Evolutionary conservation across 257 asterid species (phyloP), one percentile per base, ranked within the genome.

Genomic region (Fraxinus americana): DNA sequence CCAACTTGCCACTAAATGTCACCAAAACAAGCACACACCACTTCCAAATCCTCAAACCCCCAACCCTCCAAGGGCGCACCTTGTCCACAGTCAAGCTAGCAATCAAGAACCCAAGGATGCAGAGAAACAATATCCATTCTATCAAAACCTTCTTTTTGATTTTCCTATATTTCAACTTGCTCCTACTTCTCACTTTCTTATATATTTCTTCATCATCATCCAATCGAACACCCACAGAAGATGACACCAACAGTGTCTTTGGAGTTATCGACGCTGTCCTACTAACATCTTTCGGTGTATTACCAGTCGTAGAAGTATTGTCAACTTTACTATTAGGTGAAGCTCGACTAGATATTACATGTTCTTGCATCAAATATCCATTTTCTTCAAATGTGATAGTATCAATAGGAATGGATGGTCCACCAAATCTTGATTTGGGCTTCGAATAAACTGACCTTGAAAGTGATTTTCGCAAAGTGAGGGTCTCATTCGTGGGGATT

Each of bases 341-440:
- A 83, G 84, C 82, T 30, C 75, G 78, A 21, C 70, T 87, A 75
- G 94, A 86, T 12, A 75, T 79, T 27, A 43, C 84, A 67, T 75
- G 77, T 29, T 78, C 90, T 75, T 83, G 89, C 38, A 52, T 12
- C 35, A 54, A 8, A 0, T 74, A 36, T 34, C 67, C 81, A 61
- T 78, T 59, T 63, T 85, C 94, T 41, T 87, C 86, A 69, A 77
- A 72, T 80, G 82, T 34, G 12, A 71, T 71, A 43, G 72, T 63
- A 80, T 91, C 91, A 65, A 88, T 74, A 34, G 83, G 79, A 34
- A 80, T 35, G 41, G 97, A 79, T 48, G 81, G 97, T 63, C 92
- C 97, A 52, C 97, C 98, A 73, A 94, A 92, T 78, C 97, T 91
- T 3, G 98, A 92, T 75, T 91, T 94, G 50, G 98, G 97, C 77